These are phyloP conservation scores for Microthlaspi erraticum DNA, from an alignment of 345 rosid genomes.

Conservation along the genomic window DNA sequence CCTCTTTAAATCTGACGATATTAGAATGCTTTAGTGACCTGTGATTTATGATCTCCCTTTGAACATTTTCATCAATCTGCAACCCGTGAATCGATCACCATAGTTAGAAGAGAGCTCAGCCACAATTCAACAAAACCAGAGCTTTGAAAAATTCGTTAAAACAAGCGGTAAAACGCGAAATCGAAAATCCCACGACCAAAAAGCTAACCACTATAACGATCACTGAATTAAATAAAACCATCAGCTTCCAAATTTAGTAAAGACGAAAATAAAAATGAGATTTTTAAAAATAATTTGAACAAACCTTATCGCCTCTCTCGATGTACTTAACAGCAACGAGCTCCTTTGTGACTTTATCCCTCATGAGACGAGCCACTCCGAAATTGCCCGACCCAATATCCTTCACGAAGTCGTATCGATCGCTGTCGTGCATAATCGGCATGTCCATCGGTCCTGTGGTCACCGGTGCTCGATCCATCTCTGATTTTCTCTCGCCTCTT, in stretches of 20 bases:
- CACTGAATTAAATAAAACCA: conserved; percentile 12
- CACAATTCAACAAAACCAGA: conserved; percentile 10
- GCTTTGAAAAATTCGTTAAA: background rate
- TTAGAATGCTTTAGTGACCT: conserved; percentile 93
- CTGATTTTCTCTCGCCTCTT: conserved; percentile 2
- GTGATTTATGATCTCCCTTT: conserved; percentile 92
- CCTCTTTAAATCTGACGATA: conserved; percentile 97
- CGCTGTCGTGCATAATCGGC: conserved; percentile 98
- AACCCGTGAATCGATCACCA: conserved; percentile 22
- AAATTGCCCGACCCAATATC: conserved; percentile 95
- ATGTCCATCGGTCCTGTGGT: conserved; percentile 73
- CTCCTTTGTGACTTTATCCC: conserved; percentile 73
- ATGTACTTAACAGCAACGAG: conserved; percentile 97
- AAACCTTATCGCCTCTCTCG: conserved; percentile 94
- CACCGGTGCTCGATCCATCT: conserved; percentile 57
- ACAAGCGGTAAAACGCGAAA: too few species aligned
- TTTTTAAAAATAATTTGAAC: background rate
- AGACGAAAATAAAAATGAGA: background rate
- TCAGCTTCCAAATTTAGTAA: conserved; percentile 33
- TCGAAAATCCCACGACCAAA: background rate
- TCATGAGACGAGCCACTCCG: conserved; percentile 90
- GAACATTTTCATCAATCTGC: conserved; percentile 97
- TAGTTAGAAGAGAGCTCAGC: conserved; percentile 2
- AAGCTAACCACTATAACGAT: background rate
- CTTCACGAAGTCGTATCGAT: conserved; percentile 81